A percentile compares a stretch with the other conserved stretches of the same genome.
Evolutionary conservation across 202 grass and related monocot species (phyloP).

Genomic region (Panicum virgatum): DNA sequence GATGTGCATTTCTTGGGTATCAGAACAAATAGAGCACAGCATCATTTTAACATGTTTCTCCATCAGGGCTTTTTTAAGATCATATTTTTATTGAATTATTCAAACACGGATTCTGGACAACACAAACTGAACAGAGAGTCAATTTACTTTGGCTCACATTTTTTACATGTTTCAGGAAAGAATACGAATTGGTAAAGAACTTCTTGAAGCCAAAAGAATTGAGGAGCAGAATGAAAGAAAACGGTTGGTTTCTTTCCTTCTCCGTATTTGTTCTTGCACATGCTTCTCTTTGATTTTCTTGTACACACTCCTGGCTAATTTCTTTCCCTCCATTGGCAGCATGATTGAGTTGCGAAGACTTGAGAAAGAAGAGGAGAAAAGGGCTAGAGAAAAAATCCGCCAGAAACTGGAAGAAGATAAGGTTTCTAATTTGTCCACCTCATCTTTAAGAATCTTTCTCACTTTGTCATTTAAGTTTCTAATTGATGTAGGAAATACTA

Average conservation of each 20-base stretch:
- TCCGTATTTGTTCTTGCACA: not conserved
- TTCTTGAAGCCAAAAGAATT: conserved; percentile 87
- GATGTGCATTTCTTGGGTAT: not conserved
- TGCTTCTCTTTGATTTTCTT: conserved; percentile 15
- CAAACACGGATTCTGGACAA: not conserved
- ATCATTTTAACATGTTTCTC: not conserved
- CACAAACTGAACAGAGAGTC: not conserved
- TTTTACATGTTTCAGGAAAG: conserved; percentile 63
- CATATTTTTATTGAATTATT: not conserved
- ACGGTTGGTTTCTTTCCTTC: conserved; percentile 54
- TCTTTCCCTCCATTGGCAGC: conserved; percentile 38
- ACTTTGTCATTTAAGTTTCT: not conserved
- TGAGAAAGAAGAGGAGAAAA: conserved; percentile 98
- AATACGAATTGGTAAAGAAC: conserved; percentile 86
- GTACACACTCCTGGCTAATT: not conserved
- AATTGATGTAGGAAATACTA: not conserved
- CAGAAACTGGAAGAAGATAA: conserved; percentile 96
- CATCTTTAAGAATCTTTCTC: not conserved
- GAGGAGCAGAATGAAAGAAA: conserved; percentile 96
- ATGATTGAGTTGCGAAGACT: conserved; percentile 76
- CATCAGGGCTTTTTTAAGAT: not conserved
- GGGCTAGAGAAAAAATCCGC: conserved; percentile 86
- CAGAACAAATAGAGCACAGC: not conserved
- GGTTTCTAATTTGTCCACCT: conserved; percentile 45
- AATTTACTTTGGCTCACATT: conserved; percentile 22